phyloP scores from a whole-genome alignment of 202 grass and related monocot genomes.

The Setaria viridis region DNA sequence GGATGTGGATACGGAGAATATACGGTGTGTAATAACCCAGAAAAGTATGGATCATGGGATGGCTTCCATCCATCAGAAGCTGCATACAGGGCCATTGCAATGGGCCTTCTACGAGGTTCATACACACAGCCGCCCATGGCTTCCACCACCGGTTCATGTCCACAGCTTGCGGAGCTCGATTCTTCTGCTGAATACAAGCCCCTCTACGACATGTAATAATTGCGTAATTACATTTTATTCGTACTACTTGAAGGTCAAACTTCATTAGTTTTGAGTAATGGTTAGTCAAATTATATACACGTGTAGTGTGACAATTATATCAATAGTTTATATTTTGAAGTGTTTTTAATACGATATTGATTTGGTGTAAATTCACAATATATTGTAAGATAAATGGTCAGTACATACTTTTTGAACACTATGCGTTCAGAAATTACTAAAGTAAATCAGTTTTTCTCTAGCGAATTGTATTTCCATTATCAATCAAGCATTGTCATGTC shows the following conservation, averaged over 20 bases:
- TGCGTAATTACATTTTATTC: neutral
- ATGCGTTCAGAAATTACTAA: neutral
- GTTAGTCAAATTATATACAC: neutral
- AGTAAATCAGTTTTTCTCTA: neutral
- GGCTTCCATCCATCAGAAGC: conserved; percentile 61
- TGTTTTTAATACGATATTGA: neutral
- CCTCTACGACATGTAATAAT: conserved; percentile 34
- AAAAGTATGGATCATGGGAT: conserved; percentile 66
- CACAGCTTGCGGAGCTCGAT: neutral
- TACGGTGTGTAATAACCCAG: conserved; percentile 46
- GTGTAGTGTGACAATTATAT: neutral
- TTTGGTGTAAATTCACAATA: neutral
- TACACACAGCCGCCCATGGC: conserved; percentile 52
- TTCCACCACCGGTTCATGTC: conserved; percentile 28
- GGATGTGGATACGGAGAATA: conserved; percentile 46
- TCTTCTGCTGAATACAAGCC: conserved; percentile 38
- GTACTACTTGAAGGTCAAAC: neutral
- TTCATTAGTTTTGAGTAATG: neutral
- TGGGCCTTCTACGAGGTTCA: conserved; percentile 46
- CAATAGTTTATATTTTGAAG: neutral
- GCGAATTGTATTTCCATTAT: neutral
- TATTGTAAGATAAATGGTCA: neutral
- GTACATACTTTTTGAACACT: neutral
- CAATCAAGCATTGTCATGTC: neutral
- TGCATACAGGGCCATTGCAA: conserved; percentile 54